Conservation (phyloP, 768 basidiomycete genomes). For the Auriscalpium orientale region DNA sequence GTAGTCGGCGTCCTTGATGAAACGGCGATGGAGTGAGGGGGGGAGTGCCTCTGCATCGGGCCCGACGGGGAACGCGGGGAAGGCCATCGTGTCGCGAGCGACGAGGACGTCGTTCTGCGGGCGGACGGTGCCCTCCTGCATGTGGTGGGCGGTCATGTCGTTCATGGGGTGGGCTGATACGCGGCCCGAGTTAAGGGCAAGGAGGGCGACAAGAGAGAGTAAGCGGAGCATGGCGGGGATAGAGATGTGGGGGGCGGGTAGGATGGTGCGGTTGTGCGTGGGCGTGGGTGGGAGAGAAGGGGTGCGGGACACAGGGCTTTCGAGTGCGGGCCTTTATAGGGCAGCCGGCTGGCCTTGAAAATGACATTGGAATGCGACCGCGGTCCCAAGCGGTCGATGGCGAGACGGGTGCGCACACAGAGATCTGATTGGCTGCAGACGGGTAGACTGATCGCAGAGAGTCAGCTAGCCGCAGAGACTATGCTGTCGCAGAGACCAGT, state of each 20-base stretch:
- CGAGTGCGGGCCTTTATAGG: not conserved
- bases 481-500: no score
- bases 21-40: not conserved
- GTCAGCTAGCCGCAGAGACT: no score
- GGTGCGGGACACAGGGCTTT: not conserved
- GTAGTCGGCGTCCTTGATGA: conserved; percentile 1
- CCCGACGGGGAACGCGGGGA: not conserved
- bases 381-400: not conserved
- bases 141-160: not conserved
- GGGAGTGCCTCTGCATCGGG: not conserved
- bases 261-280: not conserved
- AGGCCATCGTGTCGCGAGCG: not conserved
- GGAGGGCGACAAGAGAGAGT: not conserved
- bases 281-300: not conserved
- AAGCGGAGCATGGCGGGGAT: not conserved
- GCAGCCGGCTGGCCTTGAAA: not conserved
- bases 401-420: not conserved
- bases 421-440: not conserved
- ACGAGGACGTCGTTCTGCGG: not conserved
- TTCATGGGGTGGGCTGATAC: not conserved
- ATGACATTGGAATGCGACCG: not conserved
- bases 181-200: not conserved
- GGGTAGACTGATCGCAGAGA: no score
- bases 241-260: not conserved
- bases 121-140: not conserved